Evolutionary conservation across 2,329 filamentous ascomycete species (phyloP).

Genomic region (Fusarium paranaense): DNA sequence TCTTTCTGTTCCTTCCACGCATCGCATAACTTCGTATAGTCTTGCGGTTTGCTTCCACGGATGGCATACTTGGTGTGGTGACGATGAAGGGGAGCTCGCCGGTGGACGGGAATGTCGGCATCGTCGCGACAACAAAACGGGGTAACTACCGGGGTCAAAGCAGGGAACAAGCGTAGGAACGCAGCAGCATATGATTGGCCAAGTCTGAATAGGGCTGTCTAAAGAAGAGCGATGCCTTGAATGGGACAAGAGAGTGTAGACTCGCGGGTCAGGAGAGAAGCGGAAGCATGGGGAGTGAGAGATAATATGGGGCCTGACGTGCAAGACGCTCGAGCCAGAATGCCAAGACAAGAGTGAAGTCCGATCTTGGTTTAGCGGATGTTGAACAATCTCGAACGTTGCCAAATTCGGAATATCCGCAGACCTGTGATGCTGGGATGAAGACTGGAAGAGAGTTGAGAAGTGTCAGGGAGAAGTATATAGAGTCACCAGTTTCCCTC

Average conservation of each 20-base stretch:
- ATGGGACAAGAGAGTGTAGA: background rate
- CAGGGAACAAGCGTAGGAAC: background rate
- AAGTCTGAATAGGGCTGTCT: background rate
- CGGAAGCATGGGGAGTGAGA: background rate
- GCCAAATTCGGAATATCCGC: background rate
- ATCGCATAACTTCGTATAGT: background rate
- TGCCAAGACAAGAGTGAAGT: background rate
- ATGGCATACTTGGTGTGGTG: background rate
- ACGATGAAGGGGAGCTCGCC: background rate
- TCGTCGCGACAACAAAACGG: background rate
- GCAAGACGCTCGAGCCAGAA: background rate
- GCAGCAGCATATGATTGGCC: accelerated
- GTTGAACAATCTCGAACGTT: background rate
- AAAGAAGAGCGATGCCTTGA: background rate
- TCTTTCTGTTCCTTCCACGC: background rate
- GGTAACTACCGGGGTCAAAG: background rate
- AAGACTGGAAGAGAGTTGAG: background rate
- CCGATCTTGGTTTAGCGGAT: background rate
- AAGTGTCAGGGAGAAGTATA: background rate
- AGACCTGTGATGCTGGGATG: background rate
- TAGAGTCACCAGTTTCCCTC: background rate
- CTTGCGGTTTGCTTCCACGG: background rate
- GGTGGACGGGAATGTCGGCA: background rate
- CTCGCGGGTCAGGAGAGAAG: background rate
- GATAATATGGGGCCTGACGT: background rate